These are phyloP conservation scores for Neurospora sublineolata DNA, from an alignment of 495 filamentous ascomycete genomes.

Conservation along the genomic window DNA sequence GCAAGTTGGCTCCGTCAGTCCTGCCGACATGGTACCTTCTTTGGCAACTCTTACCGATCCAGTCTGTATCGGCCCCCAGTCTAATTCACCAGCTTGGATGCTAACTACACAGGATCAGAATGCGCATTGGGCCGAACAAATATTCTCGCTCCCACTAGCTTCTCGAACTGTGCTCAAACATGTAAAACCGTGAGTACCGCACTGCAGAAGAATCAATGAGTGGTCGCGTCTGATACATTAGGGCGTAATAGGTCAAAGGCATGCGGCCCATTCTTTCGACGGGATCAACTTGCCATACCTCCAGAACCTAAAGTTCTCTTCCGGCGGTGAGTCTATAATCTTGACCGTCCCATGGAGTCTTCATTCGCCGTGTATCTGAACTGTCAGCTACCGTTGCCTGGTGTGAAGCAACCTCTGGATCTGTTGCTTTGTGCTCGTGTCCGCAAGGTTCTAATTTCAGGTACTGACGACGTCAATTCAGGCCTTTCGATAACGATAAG, in stretches of 20 bases:
- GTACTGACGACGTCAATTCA: constrained; percentile 6
- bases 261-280: constrained; percentile 30
- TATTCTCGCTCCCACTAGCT: constrained; percentile 42
- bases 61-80: background rate
- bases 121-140: constrained; percentile 41
- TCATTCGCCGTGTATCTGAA: background rate
- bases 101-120: constrained; percentile 2
- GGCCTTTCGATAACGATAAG: constrained; percentile 40
- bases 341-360: background rate
- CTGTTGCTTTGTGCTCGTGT: background rate
- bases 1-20: constrained; percentile 11
- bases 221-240: background rate
- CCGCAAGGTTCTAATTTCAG: background rate
- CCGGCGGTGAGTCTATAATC: constrained; percentile 28
- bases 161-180: constrained; percentile 38
- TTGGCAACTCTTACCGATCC: background rate
- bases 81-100: background rate
- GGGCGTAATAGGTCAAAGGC: constrained; percentile 15
- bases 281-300: constrained; percentile 30
- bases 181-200: constrained; percentile 14
- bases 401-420: background rate
- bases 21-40: background rate
- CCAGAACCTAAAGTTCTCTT: constrained; percentile 38
- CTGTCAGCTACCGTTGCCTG: background rate
- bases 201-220: background rate